These are phyloP conservation scores for Calendula officinalis DNA, from an alignment of 129 eudicot genomes.

Conservation along the genomic window DNA sequence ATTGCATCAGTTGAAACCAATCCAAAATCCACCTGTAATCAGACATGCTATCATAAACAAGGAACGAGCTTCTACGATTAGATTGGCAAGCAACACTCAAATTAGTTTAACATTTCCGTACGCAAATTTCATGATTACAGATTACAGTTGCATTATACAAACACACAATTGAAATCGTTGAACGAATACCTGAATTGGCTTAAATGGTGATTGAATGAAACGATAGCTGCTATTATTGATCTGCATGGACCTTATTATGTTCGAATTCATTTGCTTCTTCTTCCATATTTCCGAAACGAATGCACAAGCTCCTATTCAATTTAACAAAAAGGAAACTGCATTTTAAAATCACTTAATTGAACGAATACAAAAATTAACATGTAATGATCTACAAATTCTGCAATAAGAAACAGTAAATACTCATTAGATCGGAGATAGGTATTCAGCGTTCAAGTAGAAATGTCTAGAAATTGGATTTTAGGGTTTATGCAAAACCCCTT, in stretches of 20 bases:
- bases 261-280: conserved; percentile 18
- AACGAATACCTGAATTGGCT: conserved; percentile 15
- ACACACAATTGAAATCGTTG: background rate
- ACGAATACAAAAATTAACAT: background rate
- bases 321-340: conserved; percentile 1
- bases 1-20: no score
- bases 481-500: conserved; percentile 29
- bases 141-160: background rate
- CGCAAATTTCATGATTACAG: background rate
- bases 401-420: conserved; percentile 13
- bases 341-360: conserved; percentile 16
- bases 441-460: conserved; percentile 18
- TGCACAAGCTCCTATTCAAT: conserved; percentile 30
- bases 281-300: conserved; percentile 26
- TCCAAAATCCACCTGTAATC: background rate
- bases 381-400: background rate
- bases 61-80: no score
- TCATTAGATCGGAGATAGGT: conserved; percentile 26
- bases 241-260: background rate
- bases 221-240: conserved; percentile 5
- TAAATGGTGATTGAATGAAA: conserved; percentile 18
- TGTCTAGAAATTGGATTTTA: conserved; percentile 10
- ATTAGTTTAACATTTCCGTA: background rate
- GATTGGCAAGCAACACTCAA: background rate
- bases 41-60: background rate